phyloP scores from a whole-genome alignment of 2,329 filamentous ascomycete species.

The Colletotrichum musicola region DNA sequence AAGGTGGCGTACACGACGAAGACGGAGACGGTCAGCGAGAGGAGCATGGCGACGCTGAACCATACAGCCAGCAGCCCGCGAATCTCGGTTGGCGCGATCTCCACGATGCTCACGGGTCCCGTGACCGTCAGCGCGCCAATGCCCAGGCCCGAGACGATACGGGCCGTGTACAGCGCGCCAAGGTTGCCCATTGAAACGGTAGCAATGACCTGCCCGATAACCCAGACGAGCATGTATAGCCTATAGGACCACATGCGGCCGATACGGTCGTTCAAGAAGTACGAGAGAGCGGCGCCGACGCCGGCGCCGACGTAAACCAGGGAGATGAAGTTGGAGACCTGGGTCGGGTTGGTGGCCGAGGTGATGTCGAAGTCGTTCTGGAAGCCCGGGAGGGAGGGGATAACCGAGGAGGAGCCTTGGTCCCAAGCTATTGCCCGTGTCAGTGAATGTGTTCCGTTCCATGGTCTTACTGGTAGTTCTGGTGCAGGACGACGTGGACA shows the following conservation, averaged over 20 bases:
- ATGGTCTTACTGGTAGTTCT: neutral
- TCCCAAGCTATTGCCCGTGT: neutral
- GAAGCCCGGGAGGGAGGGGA: conserved; percentile 52
- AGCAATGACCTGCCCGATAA: conserved; percentile 50
- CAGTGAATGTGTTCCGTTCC: neutral
- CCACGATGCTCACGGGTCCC: conserved; percentile 54
- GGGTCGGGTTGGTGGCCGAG: conserved; percentile 36
- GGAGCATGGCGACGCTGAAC: conserved; percentile 53
- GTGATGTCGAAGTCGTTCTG: conserved; percentile 50
- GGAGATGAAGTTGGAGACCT: conserved; percentile 52
- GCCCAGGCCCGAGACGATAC: conserved; percentile 53
- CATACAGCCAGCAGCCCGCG: conserved; percentile 53
- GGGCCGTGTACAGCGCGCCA: conserved; percentile 49
- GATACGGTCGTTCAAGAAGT: conserved; percentile 56
- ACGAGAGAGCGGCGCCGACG: conserved; percentile 46
- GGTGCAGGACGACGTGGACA: no score
- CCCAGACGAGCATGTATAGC: conserved; percentile 51
- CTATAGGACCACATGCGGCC: conserved; percentile 55
- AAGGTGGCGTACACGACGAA: conserved; percentile 52
- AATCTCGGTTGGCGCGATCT: conserved; percentile 54
- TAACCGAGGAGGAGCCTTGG: conserved; percentile 39
- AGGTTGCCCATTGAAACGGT: conserved; percentile 45
- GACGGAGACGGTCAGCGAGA: conserved; percentile 47
- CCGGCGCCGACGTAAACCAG: conserved; percentile 46
- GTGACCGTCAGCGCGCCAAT: conserved; percentile 54